Conservation (phyloP, 225 moss, liverwort and hornwort genomes). For the Sphagnum tenellum region DNA sequence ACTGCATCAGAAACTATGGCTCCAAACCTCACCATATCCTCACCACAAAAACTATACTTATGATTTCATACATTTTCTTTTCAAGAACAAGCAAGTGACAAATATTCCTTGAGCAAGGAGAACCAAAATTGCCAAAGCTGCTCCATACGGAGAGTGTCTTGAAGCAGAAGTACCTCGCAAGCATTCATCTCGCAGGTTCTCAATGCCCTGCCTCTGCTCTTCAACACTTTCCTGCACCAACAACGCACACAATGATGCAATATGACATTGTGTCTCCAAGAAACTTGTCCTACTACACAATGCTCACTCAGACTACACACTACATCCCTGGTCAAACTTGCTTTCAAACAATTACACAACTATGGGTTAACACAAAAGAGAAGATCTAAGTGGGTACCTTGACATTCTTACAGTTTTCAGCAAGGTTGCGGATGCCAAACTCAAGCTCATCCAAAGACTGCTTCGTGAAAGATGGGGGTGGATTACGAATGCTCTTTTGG, state of each 20-base stretch:
- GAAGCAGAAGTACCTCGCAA: slow-evolving; percentile 50
- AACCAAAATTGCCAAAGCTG: no score
- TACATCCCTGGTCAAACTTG: not conserved
- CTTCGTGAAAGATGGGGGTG: slow-evolving; percentile 59
- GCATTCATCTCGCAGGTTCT: slow-evolving; percentile 75
- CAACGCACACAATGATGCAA: slow-evolving; percentile 5
- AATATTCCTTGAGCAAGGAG: no score
- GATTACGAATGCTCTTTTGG: slow-evolving; percentile 24
- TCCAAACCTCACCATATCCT: no score
- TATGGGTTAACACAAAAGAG: slow-evolving; percentile 1
- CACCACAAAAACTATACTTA: no score
- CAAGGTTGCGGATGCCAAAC: slow-evolving; percentile 52
- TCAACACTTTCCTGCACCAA: slow-evolving; percentile 54
- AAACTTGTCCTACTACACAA: not conserved
- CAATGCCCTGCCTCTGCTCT: slow-evolving; percentile 62
- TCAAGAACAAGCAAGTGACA: no score
- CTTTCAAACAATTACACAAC: no score
- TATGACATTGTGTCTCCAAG: not conserved
- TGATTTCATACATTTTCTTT: no score
- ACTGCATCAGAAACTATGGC: no score
- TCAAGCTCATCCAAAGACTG: slow-evolving; percentile 82
- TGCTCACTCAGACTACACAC: not conserved
- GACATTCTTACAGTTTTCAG: slow-evolving; percentile 54
- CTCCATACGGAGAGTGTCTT: no score
- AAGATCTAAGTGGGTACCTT: slow-evolving; percentile 24